A percentile compares a stretch with the other conserved stretches of the same genome.
phyloP scores from a whole-genome alignment of 495 filamentous ascomycete genomes.

The Trichoderma gamsii region DNA sequence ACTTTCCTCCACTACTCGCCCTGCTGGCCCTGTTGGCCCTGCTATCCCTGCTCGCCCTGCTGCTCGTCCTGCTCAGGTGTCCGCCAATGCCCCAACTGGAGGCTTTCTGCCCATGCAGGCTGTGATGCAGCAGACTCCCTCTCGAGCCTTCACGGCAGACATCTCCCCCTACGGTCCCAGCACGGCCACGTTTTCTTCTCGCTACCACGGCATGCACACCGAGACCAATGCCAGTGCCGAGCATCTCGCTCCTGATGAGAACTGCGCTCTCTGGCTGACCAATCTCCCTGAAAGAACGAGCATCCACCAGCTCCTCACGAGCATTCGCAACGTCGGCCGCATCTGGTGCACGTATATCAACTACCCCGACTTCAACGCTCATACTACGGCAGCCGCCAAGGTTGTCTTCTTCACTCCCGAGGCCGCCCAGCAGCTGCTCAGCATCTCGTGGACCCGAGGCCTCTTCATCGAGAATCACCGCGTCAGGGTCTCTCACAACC shows the following conservation, averaged over 20 bases:
- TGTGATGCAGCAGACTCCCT: background rate
- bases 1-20: background rate
- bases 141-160: background rate
- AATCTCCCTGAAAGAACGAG: conserved; percentile 28
- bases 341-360: conserved; percentile 35
- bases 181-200: background rate
- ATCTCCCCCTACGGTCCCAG: background rate
- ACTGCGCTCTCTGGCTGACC: conserved; percentile 34
- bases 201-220: conserved; percentile 12
- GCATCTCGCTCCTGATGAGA: conserved; percentile 24
- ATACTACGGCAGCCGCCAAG: conserved; percentile 30
- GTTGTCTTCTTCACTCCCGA: conserved; percentile 34
- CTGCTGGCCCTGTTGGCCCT: no score
- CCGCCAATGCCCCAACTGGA: background rate
- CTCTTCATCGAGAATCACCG: conserved; percentile 16
- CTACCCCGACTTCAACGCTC: conserved; percentile 18
- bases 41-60: no score
- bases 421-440: conserved; percentile 19
- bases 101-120: conserved; percentile 8
- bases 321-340: conserved; percentile 30
- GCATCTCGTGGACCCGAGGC: conserved; percentile 1
- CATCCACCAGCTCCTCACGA: conserved; percentile 23
- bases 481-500: conserved; percentile 15
- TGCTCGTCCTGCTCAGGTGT: background rate
- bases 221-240: conserved; percentile 20